Percentiles rank a stretch among this genome's conserved stretches.
These are phyloP conservation scores for Terana coerulea DNA, from an alignment of 768 basidiomycete species.

Conservation along the genomic window DNA sequence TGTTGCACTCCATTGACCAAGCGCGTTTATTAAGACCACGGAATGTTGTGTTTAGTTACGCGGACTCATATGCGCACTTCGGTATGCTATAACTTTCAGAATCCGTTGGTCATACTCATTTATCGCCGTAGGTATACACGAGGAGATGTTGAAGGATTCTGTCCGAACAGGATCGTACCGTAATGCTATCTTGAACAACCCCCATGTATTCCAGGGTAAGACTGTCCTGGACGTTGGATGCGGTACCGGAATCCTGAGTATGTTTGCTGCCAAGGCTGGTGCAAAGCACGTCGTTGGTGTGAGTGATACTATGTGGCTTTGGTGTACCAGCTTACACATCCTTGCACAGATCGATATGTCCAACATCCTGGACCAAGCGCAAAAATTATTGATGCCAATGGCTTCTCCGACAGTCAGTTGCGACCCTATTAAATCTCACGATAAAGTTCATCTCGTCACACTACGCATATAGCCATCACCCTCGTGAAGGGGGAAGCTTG, in stretches of 20 bases:
- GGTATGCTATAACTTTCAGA: slow-evolving; percentile 50
- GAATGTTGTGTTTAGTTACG: slow-evolving; percentile 74
- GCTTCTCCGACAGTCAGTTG: slow-evolving; percentile 87
- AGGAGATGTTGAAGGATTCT: slow-evolving; percentile 98
- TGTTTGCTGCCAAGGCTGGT: slow-evolving; percentile 97
- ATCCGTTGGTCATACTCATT: not conserved
- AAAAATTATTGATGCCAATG: slow-evolving; percentile 94
- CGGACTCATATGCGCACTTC: slow-evolving; percentile 94
- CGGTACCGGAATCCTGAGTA: slow-evolving; percentile 95
- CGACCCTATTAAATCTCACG: not conserved
- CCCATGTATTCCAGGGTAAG: slow-evolving; percentile 94
- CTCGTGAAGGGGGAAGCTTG: slow-evolving; percentile 98
- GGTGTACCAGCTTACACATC: no score
- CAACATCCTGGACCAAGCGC: slow-evolving; percentile 98
- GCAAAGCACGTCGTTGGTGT: slow-evolving; percentile 93
- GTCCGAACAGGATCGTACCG: slow-evolving; percentile 96
- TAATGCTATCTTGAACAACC: slow-evolving; percentile 90
- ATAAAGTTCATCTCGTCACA: not conserved
- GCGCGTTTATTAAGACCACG: slow-evolving; percentile 10
- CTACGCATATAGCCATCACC: slow-evolving; percentile 63
- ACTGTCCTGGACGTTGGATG: slow-evolving; percentile 97
- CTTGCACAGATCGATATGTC: slow-evolving; percentile 92
- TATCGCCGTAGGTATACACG: slow-evolving; percentile 75
- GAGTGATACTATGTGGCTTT: slow-evolving; percentile 25
- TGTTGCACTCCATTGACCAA: slow-evolving; percentile 12